Evolutionary conservation across 225 moss, liverwort and hornwort species (phyloP), one percentile per base, ranked within the genome.

Genomic region (Pseudisothecium myosuroides): DNA sequence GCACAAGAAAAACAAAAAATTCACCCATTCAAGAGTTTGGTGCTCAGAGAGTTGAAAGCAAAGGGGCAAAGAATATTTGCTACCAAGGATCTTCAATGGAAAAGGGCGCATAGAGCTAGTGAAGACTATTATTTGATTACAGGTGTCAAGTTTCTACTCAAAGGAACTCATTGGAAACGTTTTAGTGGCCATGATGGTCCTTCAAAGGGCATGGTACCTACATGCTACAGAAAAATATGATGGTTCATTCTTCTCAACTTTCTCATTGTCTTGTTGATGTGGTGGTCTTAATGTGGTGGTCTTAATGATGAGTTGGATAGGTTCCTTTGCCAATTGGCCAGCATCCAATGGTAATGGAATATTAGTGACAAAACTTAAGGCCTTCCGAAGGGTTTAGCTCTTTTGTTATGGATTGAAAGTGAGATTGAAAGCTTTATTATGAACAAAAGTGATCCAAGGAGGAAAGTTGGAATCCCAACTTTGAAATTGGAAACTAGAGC

Each of bases 261-360:
- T 4, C 22, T 12, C 0, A 0, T 21, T n/a, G 12, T 67, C 3
- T 37, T 4, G 10, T n/a, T 4, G 7, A 13, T 4, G 4, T 39
- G 7, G n/a, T 39, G 7, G 10, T 39, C 13, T n/a, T n/a, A n/a
- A 68, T 68, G 22, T n/a, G n/a, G n/a, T n/a, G 7, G 10, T n/a
- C 12, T n/a, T n/a, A n/a, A 68, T 68, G 22, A 68, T 1, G 1
- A 68, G 23, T 23, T 68, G n/a, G 22, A 68, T 7, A 69, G 4
- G 23, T 69, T 69, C 12, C 7, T 69, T 23, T 39, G 23, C 18
- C 10, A 36, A 36, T 18, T 66, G 23, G 18, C 1, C 1, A 68
- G 4, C 13, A 68, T 6, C 22, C 23, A 23, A n/a, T 68, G 7
- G 22, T n/a, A n/a, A n/a, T n/a, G n/a, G 7, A n/a, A 68, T n/a